Evolutionary conservation across 768 basidiomycete genomes (phyloP), one percentile per base, ranked within the genome.

Genomic region (Podaxis rugospora): DNA sequence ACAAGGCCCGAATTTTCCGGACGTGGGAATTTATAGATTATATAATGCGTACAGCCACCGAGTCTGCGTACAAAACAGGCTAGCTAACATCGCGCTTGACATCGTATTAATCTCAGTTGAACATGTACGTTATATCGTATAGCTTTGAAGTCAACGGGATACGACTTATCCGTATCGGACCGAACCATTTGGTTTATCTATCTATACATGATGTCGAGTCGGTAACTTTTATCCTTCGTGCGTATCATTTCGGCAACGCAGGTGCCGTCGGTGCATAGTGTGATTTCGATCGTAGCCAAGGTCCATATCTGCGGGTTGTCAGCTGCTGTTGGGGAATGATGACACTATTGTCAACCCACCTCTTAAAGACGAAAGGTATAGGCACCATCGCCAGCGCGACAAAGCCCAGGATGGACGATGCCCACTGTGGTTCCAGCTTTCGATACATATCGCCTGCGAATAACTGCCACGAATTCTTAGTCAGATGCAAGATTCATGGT

Each of bases 361-460:
- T 80, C 55, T 71, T 63, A 6, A 84, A 68, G 32, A 82, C 63
- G 51, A 84, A 78, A 7, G 83, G 83, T 35, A 80, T 81, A 0
- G 86, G 86, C 2, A 79, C 71, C 79, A 87, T 74, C 6, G 68
- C 59, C 14, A 84, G 65, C 1, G 85, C 82, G 42, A 84, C 66
- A 62, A 78, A 78, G 0, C 82, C 85, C 2, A 87, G 66, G 9
- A 87, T 62, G 9, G 85, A 77, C 6, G 86, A 86, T 23, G 85
- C 85, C 86, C 84, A 87, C 44, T 72, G 72, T 0, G 84, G 76
- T 53, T 78, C 78, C 3, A 87, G 72, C 16, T 68, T 70, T 0
- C 69, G 65, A 61, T 82, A 87, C 82, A 87, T 82, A 62, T 83
- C 76, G n/a, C 75, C 71, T 2, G 80, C 80, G 65, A 86, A 86